phyloP scores from a whole-genome alignment of 2,329 filamentous ascomycete species.

The Scorias spongiosa region DNA sequence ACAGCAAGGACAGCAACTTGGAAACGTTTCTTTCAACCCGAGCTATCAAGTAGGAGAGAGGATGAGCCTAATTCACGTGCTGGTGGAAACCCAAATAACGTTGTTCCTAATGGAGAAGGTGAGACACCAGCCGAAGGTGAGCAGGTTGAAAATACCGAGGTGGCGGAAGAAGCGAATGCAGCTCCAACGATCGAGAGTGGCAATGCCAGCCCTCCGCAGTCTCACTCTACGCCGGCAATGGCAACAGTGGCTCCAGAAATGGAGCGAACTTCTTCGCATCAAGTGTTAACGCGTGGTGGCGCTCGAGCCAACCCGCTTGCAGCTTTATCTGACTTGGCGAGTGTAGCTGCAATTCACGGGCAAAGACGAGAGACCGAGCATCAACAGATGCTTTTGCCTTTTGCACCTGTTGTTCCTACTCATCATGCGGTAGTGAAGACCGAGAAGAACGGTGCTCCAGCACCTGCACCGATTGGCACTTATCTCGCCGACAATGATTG shows the following conservation, averaged over 20 bases:
- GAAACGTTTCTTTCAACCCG: conserved; percentile 40
- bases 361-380: conserved; percentile 13
- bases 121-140: conserved; percentile 17
- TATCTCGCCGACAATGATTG: conserved; percentile 35
- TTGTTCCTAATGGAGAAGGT: conserved; percentile 14
- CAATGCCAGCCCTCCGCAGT: conserved; percentile 15
- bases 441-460: conserved; percentile 31
- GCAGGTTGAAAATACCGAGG: conserved; percentile 13
- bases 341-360: conserved; percentile 21
- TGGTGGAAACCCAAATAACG: neutral
- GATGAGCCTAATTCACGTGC: conserved; percentile 1
- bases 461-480: conserved; percentile 26
- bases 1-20: conserved; percentile 44
- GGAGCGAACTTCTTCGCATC: conserved; percentile 43
- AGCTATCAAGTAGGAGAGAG: conserved; percentile 9
- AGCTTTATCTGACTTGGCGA: conserved; percentile 41
- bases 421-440: conserved; percentile 31
- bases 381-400: conserved; percentile 14
- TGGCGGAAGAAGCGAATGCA: conserved; percentile 9
- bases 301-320: conserved; percentile 31
- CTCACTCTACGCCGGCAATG: conserved; percentile 7
- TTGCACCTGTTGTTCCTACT: conserved; percentile 30
- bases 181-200: conserved; percentile 10
- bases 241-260: conserved; percentile 31
- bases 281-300: conserved; percentile 38